phyloP scores from a whole-genome alignment of 805 yeast genomes.

The Wilhelminamyces savonicus region DNA sequence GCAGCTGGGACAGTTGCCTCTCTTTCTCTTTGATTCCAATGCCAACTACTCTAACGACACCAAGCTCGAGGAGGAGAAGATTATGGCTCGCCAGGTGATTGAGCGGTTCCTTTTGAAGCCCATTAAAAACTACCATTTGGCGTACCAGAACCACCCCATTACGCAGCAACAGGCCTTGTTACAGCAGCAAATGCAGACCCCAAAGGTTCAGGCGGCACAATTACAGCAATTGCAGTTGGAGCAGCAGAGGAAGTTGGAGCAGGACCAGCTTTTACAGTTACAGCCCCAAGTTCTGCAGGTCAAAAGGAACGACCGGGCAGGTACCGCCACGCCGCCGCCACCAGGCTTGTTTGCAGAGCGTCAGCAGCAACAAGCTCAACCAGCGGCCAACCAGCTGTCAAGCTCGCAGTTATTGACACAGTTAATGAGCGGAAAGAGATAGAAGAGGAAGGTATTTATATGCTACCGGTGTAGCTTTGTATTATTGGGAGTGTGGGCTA shows the following conservation, averaged over 20 bases:
- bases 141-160: slow-evolving; percentile 38
- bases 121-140: slow-evolving; percentile 38
- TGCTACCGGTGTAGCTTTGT: too few species aligned
- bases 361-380: slow-evolving; percentile 4
- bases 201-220: slow-evolving; percentile 11
- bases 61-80: slow-evolving; percentile 29
- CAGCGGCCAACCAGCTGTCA: slow-evolving; percentile 34
- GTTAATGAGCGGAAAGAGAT: slow-evolving; percentile 72
- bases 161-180: slow-evolving; percentile 19
- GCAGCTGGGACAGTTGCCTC: slow-evolving; percentile 26
- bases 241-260: background rate
- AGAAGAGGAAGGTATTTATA: slow-evolving; percentile 3
- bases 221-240: slow-evolving; percentile 20
- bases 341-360: slow-evolving; percentile 54
- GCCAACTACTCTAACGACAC: slow-evolving; percentile 21
- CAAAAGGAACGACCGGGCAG: slow-evolving; percentile 24
- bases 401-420: slow-evolving; percentile 81
- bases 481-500: too few species aligned
- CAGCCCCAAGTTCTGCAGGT: slow-evolving; percentile 21
- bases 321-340: slow-evolving; percentile 60
- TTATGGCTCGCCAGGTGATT: slow-evolving; percentile 33
- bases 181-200: slow-evolving; percentile 19
- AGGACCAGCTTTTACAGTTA: slow-evolving; percentile 8
- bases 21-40: slow-evolving; percentile 42
- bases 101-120: slow-evolving; percentile 36